A percentile compares a stretch with the other conserved stretches of the same genome.
Conservation (phyloP, 1,284 basidiomycete genomes). For the Irpex sp. region DNA sequence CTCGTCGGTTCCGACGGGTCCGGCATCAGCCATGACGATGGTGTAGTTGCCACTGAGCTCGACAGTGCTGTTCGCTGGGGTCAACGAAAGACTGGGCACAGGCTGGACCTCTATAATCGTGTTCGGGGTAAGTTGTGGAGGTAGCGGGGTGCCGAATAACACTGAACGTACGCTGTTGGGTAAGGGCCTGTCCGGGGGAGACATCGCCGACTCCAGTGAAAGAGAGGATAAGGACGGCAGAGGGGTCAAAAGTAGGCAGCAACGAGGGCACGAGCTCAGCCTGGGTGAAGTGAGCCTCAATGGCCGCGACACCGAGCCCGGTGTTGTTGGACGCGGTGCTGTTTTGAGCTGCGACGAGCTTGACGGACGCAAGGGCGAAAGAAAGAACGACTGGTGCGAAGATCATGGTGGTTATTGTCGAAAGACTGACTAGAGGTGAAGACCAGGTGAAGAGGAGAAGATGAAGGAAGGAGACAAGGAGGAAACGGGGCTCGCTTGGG, state of each 20-base stretch:
- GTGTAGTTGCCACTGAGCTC: conserved; percentile 50
- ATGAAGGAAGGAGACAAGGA: conserved; percentile 1
- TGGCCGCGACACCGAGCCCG: conserved; percentile 43
- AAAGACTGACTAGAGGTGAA: conserved; percentile 1
- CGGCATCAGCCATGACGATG: conserved; percentile 71
- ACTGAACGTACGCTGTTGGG: conserved; percentile 46
- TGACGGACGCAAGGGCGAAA: conserved; percentile 29
- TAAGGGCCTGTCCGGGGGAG: conserved; percentile 55
- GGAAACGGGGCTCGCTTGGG: background rate
- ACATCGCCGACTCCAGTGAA: conserved; percentile 50
- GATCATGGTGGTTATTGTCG: conserved; percentile 4
- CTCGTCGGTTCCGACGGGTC: conserved; percentile 53
- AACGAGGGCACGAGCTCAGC: conserved; percentile 58
- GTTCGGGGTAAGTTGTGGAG: background rate
- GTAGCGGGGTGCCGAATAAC: background rate
- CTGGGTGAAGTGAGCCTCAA: conserved; percentile 58
- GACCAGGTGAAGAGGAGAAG: background rate
- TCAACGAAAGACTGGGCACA: conserved; percentile 47
- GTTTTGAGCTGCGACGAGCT: conserved; percentile 38
- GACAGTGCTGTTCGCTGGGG: conserved; percentile 43
- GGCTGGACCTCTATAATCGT: conserved; percentile 44
- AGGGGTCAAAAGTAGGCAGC: conserved; percentile 53
- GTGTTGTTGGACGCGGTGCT: conserved; percentile 23
- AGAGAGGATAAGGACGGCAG: conserved; percentile 47
- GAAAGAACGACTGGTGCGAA: conserved; percentile 11